phyloP scores from a whole-genome alignment of 2,329 filamentous ascomycete species.

The Achaetomium macrosporum region DNA sequence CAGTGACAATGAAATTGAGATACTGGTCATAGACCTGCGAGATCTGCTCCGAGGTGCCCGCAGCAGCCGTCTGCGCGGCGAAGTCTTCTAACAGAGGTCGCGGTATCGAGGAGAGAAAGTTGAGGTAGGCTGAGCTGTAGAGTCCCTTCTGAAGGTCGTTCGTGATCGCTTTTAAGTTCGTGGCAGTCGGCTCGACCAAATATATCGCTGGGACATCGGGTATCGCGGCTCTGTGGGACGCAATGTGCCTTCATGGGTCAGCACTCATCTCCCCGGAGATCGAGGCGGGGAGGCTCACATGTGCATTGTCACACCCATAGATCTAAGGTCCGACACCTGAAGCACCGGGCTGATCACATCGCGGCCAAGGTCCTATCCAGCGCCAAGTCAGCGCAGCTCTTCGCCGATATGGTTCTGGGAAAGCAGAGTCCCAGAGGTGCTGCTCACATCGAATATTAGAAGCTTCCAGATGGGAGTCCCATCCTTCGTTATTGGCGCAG shows the following conservation, averaged over 20 bases:
- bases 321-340: conserved; percentile 83
- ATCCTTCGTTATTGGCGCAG: conserved; percentile 66
- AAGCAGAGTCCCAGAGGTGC: neutral
- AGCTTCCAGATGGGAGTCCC: conserved; percentile 84
- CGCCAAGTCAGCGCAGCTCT: conserved; percentile 10
- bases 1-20: conserved; percentile 92
- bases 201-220: conserved; percentile 96
- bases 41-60: conserved; percentile 82
- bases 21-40: conserved; percentile 95
- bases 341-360: conserved; percentile 97
- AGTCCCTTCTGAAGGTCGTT: conserved; percentile 79
- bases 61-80: conserved; percentile 75
- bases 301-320: conserved; percentile 95
- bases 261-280: neutral
- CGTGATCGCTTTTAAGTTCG: conserved; percentile 78
- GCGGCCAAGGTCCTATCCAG: conserved; percentile 55
- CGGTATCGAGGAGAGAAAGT: conserved; percentile 91
- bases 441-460: conserved; percentile 72
- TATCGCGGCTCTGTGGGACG: conserved; percentile 76
- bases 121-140: conserved; percentile 91
- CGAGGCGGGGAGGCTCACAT: conserved; percentile 50
- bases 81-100: conserved; percentile 91
- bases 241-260: conserved; percentile 59
- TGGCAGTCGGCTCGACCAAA: conserved; percentile 78
- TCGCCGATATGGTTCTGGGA: neutral